Percentiles rank a stretch among this genome's conserved stretches.
Conservation (phyloP, 495 filamentous ascomycete genomes). For the Daldinia grandis region DNA sequence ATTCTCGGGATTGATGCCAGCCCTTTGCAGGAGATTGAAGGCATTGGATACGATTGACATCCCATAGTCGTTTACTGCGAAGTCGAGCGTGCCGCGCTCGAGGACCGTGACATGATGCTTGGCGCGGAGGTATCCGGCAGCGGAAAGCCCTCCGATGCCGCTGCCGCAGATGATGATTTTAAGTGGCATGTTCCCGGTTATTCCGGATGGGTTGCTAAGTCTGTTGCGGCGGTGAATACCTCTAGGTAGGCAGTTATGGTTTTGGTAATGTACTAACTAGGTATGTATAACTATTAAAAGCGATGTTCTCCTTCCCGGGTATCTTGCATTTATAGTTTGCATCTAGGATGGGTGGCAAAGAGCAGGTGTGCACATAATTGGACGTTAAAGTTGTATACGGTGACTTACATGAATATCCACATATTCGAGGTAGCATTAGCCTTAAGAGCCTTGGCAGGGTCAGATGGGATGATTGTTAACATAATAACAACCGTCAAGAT, state of each 20-base stretch:
- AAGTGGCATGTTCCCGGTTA: slow-evolving; percentile 19
- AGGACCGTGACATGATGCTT: slow-evolving; percentile 44
- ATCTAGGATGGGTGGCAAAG: not conserved
- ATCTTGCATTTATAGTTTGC: not conserved
- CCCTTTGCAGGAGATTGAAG: slow-evolving; percentile 41
- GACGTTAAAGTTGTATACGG: not conserved
- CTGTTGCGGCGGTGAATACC: not conserved
- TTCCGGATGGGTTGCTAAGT: not conserved
- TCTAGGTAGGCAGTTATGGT: not conserved
- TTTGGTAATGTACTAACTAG: not conserved
- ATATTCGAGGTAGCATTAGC: not conserved
- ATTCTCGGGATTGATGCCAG: slow-evolving; percentile 35
- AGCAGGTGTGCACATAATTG: not conserved
- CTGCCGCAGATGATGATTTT: slow-evolving; percentile 42
- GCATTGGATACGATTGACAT: slow-evolving; percentile 40
- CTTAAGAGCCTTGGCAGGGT: not conserved
- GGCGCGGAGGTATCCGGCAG: slow-evolving; percentile 41
- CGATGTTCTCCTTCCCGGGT: not conserved
- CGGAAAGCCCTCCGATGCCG: slow-evolving; percentile 41
- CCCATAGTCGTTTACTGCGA: slow-evolving; percentile 43
- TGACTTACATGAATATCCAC: not conserved
- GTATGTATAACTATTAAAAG: not conserved
- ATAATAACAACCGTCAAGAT: too few species aligned
- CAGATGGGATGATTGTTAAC: not conserved
- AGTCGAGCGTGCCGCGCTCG: slow-evolving; percentile 42